Evolutionary conservation across 2,329 filamentous ascomycete species (phyloP).

Genomic region (Xylariaceae sp.): DNA sequence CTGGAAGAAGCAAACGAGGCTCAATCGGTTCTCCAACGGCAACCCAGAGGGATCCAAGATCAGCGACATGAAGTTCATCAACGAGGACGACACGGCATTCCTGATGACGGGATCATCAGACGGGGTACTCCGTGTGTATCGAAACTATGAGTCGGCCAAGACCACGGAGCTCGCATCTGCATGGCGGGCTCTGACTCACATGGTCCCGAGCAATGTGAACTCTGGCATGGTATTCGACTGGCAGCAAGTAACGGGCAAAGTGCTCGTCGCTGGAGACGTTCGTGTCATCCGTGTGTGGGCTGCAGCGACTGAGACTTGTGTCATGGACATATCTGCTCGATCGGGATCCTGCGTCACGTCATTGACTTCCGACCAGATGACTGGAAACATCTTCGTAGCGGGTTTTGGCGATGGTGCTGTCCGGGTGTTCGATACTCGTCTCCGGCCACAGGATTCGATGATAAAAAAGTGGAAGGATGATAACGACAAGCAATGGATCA

Average conservation of each 20-base stretch:
- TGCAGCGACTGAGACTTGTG: conserved; percentile 84
- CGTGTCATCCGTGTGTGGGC: conserved; percentile 96
- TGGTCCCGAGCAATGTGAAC: conserved; percentile 89
- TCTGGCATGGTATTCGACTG: conserved; percentile 96
- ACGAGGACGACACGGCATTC: conserved; percentile 93
- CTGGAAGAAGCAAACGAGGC: conserved; percentile 68
- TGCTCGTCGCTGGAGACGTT: conserved; percentile 93
- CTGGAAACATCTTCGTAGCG: conserved; percentile 90
- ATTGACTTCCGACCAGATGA: conserved; percentile 94
- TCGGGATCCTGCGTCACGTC: conserved; percentile 95
- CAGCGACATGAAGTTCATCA: conserved; percentile 94
- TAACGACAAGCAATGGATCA: conserved; percentile 77
- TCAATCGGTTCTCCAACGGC: conserved; percentile 86
- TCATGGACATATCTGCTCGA: conserved; percentile 87
- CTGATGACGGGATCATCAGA: conserved; percentile 94
- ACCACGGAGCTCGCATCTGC: conserved; percentile 79
- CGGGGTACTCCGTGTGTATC: conserved; percentile 86
- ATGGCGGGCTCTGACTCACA: conserved; percentile 87
- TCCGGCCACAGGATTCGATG: conserved; percentile 82
- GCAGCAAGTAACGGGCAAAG: conserved; percentile 94
- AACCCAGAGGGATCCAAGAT: conserved; percentile 89
- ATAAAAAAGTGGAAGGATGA: conserved; percentile 96
- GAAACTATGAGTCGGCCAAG: conserved; percentile 74
- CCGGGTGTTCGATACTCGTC: conserved; percentile 84
- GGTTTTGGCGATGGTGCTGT: conserved; percentile 95